phyloP scores from a whole-genome alignment of 345 rosid species.

The Euphorbia pulcherrima region DNA sequence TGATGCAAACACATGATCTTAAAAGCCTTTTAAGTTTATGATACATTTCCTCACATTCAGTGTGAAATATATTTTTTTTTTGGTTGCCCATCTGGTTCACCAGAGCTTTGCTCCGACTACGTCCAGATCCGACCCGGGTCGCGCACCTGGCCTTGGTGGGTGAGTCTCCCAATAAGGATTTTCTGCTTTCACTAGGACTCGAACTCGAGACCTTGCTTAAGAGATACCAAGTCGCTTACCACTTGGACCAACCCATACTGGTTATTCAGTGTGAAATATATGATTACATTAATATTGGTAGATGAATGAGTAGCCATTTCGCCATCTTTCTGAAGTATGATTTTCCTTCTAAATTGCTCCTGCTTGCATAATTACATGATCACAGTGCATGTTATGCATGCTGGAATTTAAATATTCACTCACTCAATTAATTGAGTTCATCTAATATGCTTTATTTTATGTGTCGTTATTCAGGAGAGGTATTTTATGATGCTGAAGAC shows the following conservation, averaged over 20 bases:
- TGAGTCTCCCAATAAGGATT: too few relatives aligned
- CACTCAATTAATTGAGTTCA: constrained; percentile 8
- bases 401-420: background rate
- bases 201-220: too few relatives aligned
- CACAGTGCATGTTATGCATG: background rate
- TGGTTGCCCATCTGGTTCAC: too few relatives aligned
- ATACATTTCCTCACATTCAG: background rate
- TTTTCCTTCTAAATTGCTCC: background rate
- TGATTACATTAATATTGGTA: background rate
- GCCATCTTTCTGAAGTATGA: background rate
- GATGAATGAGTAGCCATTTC: background rate
- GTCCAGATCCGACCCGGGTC: too few relatives aligned
- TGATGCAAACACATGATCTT: too few relatives aligned
- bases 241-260: too few relatives aligned
- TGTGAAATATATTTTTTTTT: too few relatives aligned
- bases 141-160: too few relatives aligned
- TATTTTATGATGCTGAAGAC: constrained; percentile 72
- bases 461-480: constrained; percentile 54
- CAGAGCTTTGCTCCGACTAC: too few relatives aligned
- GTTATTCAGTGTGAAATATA: background rate
- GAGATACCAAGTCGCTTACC: too few relatives aligned
- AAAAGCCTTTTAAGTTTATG: background rate
- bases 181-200: too few relatives aligned
- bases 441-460: background rate
- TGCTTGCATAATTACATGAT: background rate